A percentile compares a stretch with the other conserved stretches of the same genome.
Evolutionary conservation across 106 monocot species (phyloP).

Genomic region (Platanthera guangdongensis): DNA sequence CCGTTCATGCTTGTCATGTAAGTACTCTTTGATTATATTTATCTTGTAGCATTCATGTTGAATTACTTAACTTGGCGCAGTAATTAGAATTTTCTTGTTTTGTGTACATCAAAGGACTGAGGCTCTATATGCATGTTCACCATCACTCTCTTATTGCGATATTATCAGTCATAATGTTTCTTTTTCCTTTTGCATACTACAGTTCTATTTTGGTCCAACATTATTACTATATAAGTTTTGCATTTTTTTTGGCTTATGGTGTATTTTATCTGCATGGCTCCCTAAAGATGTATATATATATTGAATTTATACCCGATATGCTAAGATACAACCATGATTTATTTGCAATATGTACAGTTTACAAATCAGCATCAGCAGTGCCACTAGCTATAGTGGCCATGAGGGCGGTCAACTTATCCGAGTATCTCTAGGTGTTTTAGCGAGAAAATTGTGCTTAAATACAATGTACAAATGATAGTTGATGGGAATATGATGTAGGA

Average conservation of each 20-base stretch:
- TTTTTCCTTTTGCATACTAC: neutral
- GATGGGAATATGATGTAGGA: neutral
- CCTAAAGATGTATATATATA: neutral
- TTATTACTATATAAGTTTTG: neutral
- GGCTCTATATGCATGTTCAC: neutral
- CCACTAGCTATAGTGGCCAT: neutral
- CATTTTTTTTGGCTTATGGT: neutral
- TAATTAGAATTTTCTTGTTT: neutral
- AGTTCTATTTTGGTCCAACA: neutral
- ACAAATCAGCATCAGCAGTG: neutral
- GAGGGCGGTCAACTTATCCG: neutral
- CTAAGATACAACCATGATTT: neutral
- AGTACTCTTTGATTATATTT: slow-evolving; percentile 18
- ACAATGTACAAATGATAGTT: neutral
- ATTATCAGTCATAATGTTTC: neutral
- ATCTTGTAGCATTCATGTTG: neutral
- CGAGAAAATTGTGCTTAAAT: neutral
- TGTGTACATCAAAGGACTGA: neutral
- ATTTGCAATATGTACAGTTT: neutral
- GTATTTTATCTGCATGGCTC: neutral
- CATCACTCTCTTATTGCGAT: neutral
- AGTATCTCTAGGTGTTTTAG: neutral
- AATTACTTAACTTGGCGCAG: neutral
- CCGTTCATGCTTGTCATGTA: slow-evolving; percentile 96
- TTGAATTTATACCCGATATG: neutral